A percentile compares a stretch with the other conserved stretches of the same genome.
Evolutionary conservation across 768 basidiomycete genomes (phyloP).

Genomic region (Suillus brevipes): DNA sequence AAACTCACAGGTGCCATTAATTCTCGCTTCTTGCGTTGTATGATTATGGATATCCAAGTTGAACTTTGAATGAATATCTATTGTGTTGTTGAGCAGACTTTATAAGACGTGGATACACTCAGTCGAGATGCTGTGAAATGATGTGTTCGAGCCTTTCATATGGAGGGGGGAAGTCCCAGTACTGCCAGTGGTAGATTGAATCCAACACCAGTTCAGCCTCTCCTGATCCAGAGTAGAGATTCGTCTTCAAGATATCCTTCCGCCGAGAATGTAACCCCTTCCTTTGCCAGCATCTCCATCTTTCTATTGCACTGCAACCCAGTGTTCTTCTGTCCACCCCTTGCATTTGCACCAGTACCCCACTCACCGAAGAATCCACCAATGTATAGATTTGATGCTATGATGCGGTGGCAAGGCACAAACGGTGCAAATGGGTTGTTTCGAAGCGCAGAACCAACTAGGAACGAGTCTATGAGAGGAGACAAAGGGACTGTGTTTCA

Average conservation of each 20-base stretch:
- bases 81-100: not conserved
- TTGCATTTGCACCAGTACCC: constrained; percentile 41
- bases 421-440: constrained; percentile 67
- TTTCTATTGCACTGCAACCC: constrained; percentile 48
- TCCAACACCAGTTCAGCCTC: not conserved
- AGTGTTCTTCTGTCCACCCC: constrained; percentile 20
- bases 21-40: not conserved
- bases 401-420: constrained; percentile 71
- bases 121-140: not conserved
- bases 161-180: too few species aligned
- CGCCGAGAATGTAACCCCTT: constrained; percentile 52
- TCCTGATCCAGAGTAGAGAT: constrained; percentile 17
- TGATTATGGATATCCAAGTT: not conserved
- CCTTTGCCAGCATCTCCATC: constrained; percentile 46
- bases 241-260: constrained; percentile 42
- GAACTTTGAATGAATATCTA: not conserved
- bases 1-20: not conserved
- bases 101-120: not conserved
- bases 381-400: constrained; percentile 58
- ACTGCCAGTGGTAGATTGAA: not conserved
- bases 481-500: not conserved
- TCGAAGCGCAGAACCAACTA: constrained; percentile 64
- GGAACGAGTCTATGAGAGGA: not conserved
- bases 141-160: not conserved
- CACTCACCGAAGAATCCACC: constrained; percentile 69